Base-by-base conservation (phyloP, 1,284 basidiomycete species). In the Sanguinoderma infundibulare region DNA sequence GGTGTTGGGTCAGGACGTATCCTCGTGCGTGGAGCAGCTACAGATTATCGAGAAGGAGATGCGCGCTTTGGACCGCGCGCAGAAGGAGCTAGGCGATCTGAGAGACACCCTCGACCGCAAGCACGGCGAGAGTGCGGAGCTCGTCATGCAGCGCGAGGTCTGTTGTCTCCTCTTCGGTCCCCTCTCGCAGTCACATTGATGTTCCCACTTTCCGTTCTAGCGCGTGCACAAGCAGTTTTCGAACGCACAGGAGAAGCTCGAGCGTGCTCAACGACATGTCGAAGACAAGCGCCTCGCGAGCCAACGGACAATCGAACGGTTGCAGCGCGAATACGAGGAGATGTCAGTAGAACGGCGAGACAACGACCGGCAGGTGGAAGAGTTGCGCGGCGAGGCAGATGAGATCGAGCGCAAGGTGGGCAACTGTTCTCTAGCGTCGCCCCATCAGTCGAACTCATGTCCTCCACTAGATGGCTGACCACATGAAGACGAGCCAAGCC, bases 241-340 rank as follows among this genome's bases (percentile, higher is more conserved):
- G 8, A 92, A 94, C 69, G 92, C 93, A 3, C 81, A 85, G 47
- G 89, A 92, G 65, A 94, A 92, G 72, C 80, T 93, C 9, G 85
- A 87, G 57, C 85, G 91, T 20, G 87, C 90, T 2, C 86, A 91
- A 69, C 82, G 84, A 64, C 88, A 91, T 62, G 87, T 87, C 6
- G 86, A 90, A 70, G 92, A 95, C 61, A 91, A 89, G 72, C 86
- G 87, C 55, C 72, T 80, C 17, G 82, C 86, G 12, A 89, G 86
- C 64, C 85, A 89, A 65, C 81, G 84, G 62, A 89, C 86, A 12
- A 86, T 94, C 57, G 86, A 90, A 56, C 81, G 86, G 9, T 78
- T 95, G 28, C 86, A 92, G 70, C 79, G 78, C 39, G 90, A 94
- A 76, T 94, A 90, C 71, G 86, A 91, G 40, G 79, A 89, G 65